A percentile compares a stretch with the other conserved stretches of the same genome.
Evolutionary conservation across 345 rosid genomes (phyloP).

Genomic region (Excoecaria agallocha): DNA sequence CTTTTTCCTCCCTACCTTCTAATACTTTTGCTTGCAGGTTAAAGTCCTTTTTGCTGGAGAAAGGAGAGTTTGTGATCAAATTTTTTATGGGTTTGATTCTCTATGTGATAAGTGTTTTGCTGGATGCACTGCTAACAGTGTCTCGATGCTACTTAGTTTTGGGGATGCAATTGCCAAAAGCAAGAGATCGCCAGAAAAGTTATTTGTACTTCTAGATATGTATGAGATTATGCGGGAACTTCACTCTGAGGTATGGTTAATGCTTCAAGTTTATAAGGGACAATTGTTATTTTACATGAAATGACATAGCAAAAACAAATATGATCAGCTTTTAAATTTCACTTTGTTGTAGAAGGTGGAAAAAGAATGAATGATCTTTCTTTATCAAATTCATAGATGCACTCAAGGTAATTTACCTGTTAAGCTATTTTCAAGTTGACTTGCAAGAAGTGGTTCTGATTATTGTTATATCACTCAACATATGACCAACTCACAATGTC

Average conservation of each 20-base stretch:
- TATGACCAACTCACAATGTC: not conserved
- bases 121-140: slow-evolving; percentile 74
- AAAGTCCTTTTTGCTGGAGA: slow-evolving; percentile 94
- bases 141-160: slow-evolving; percentile 93
- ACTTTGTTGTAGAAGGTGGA: not conserved
- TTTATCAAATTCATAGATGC: too few relatives aligned
- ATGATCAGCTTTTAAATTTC: not conserved
- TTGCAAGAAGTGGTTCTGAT: not conserved
- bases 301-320: not conserved
- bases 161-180: slow-evolving; percentile 97
- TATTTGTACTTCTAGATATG: slow-evolving; percentile 97
- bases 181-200: slow-evolving; percentile 97
- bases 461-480: not conserved
- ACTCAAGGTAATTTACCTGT: not conserved
- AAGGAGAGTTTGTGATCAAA: slow-evolving; percentile 86
- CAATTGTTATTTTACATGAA: not conserved
- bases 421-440: not conserved
- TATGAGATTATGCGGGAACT: slow-evolving; percentile 97
- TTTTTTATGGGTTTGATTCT: slow-evolving; percentile 81
- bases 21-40: slow-evolving; percentile 52
- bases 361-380: not conserved
- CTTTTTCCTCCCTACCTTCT: slow-evolving; percentile 15
- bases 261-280: slow-evolving; percentile 1
- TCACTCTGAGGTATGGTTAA: slow-evolving; percentile 74
- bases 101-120: slow-evolving; percentile 91